Evolutionary conservation across 2,329 filamentous ascomycete species (phyloP), one percentile per base, ranked within the genome.

Genomic region (Scedosporium boydii): DNA sequence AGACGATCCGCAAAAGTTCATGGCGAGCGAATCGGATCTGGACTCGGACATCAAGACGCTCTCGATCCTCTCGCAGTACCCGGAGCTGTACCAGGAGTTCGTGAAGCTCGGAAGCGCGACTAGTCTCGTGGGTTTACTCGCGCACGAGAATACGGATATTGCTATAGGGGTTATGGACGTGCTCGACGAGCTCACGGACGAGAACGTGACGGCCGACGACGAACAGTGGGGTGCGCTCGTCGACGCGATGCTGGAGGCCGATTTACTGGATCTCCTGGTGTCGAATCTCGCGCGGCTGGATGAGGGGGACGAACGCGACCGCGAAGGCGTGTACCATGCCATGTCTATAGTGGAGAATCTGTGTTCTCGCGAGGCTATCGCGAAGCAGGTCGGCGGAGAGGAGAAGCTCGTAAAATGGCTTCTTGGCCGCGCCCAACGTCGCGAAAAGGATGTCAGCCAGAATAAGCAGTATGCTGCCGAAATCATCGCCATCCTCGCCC

Each of bases 381-480:
- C 89, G 1, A 88, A 92, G 66, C 84, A 81, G 48, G 86, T 98
- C 59, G 90, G 87, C 3, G 77, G 82, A 64, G 84, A 93, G 64
- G 83, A 85, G 5, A 78, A 77, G 6, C 77, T 96, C 0, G 72
- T 97, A 6, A 77, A 82, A 55, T 98, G 91, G 91, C 81, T 99
- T 2, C 77, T 96, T 42, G 76, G 81, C 59, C 84, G 95, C 59
- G 88, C 91, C 65, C 86, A 89, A 67, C 81, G 80, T 62, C 10
- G 18, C 9, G 63, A 63, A 26, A 91, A 96, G 72, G 77, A 77
- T 3, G 84, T 96, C 0, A 82, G 85, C 4, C 95, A 99, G 72
- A 99, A 99, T 72, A 96, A 95, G 72, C 93, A 97, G 72, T 99
- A 98, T 72, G 85, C 92, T 0, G 91, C 93, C 16, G 95, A 99